Conservation (phyloP, 768 basidiomycete species). For the Amanita phalloides region DNA sequence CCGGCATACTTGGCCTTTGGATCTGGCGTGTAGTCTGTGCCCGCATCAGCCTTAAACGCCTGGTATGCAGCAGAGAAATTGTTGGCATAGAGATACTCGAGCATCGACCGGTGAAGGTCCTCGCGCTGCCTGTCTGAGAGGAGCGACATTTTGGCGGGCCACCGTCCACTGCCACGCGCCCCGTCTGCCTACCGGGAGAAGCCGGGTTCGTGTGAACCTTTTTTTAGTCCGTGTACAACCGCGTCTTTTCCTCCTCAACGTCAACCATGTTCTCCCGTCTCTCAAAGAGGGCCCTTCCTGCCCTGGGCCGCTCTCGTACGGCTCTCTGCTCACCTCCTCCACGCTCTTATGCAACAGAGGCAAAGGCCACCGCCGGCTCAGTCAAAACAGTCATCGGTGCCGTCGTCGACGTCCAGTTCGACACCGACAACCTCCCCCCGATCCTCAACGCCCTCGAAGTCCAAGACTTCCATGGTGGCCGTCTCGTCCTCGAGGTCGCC, state of each 20-base stretch:
- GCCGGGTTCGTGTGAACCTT: conserved; percentile 39
- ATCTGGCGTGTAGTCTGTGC: conserved; percentile 65
- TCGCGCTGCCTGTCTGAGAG: conserved; percentile 17
- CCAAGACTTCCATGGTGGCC: conserved; percentile 85
- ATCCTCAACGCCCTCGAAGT: conserved; percentile 99
- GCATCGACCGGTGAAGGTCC: conserved; percentile 59
- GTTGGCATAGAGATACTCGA: conserved; percentile 64
- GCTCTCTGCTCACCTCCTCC: conserved; percentile 25
- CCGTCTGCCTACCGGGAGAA: conserved; percentile 20
- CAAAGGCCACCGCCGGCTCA: conserved; percentile 58
- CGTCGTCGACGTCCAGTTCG: conserved; percentile 99
- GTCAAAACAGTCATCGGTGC: conserved; percentile 99
- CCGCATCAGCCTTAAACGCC: conserved; percentile 42
- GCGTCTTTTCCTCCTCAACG: conserved; percentile 22
- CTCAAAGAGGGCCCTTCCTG: conserved; percentile 62
- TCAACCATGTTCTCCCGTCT: conserved; percentile 79
- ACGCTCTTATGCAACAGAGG: conserved; percentile 89
- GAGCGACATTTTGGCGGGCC: conserved; percentile 11
- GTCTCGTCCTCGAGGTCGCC: conserved; percentile 98
- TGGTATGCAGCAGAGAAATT: conserved; percentile 55
- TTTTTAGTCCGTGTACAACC: conserved; percentile 29
- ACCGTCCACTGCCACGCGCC: conserved; percentile 7
- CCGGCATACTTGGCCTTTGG: conserved; percentile 81
- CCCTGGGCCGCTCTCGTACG: conserved; percentile 12
- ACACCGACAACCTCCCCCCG: conserved; percentile 87